Evolutionary conservation across 352 stramenopile genomes (phyloP), one percentile per base, ranked within the genome.

Genomic region (Hyphochytrium catenoides): DNA sequence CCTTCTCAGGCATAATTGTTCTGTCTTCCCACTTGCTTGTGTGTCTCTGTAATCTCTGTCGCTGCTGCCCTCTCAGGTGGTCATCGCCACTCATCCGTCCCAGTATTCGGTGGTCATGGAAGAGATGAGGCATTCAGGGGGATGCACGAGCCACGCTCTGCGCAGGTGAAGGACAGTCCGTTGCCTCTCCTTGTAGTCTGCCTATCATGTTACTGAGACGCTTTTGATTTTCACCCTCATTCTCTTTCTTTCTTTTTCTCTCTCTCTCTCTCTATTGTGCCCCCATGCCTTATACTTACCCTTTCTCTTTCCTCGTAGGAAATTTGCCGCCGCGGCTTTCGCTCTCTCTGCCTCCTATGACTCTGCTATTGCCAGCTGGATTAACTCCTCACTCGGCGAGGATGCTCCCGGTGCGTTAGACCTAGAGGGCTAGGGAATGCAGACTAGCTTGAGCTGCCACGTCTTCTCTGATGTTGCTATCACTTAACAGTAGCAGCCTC

Each of bases 301-400:
- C n/a, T n/a, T n/a, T n/a, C n/a, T n/a, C n/a, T n/a, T n/a, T n/a
- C 9, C 20, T 16, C 23, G 52, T 56, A 6, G 61, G 43, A 79
- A 47, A 59, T 89, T 59, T 36, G 69, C 69, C 6, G 69, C 69
- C 14, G 64, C 66, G 4, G 69, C 69, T 17, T 84, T 84, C 43
- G 51, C 64, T 22, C 52, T 84, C 11, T 75, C 69, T 25, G 64
- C 69, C 20, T 72, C 65, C 30, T 99, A 99, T 59, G 92, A 99
- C 62, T 83, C 77, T 37, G 64, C 83, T 17, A 98, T 99, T 62
- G 90, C 85, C 34, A 82, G 57, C 25, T 98, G 85, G 74, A 91
- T 97, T 52, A 82, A 87, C 33, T 63, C 75, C 22, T 60, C 96
- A 57, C 53, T 96, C 15, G 62, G 62, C 36, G 50, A 61, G 11